phyloP scores from a whole-genome alignment of 139 green algal genomes.

The Prasinococcaceae sp. region DNA sequence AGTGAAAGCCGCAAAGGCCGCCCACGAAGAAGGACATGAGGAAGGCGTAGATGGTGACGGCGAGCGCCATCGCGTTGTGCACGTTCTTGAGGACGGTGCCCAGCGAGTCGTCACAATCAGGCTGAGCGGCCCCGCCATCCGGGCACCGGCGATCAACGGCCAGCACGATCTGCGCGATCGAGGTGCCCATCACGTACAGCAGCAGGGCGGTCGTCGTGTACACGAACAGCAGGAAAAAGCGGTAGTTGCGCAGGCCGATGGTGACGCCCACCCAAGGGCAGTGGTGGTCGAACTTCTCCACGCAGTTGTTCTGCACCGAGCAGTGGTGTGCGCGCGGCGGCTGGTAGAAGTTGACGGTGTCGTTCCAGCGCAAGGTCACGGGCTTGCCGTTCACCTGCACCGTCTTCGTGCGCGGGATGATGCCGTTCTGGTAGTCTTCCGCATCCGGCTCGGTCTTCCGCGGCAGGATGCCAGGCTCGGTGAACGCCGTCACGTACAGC shows the following conservation, averaged over 20 bases:
- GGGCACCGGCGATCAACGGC: too few species aligned
- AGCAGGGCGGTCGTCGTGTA: conserved; percentile 64
- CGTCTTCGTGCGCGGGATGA: conserved; percentile 22
- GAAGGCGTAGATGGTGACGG: conserved; percentile 37
- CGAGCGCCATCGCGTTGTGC: conserved; percentile 26
- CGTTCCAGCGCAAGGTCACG: conserved; percentile 56
- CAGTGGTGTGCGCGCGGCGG: conserved; percentile 88
- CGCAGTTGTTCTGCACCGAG: conserved; percentile 93
- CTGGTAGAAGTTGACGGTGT: conserved; percentile 79
- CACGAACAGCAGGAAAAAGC: conserved; percentile 89
- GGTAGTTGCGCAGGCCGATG: conserved; percentile 87
- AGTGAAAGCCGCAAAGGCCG: conserved; percentile 78
- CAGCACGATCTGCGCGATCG: too few species aligned
- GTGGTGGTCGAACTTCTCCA: conserved; percentile 96
- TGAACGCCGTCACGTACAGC: conserved; percentile 50
- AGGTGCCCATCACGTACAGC: conserved; percentile 59
- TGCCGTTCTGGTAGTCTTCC: conserved; percentile 34
- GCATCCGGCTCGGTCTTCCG: conserved; percentile 24
- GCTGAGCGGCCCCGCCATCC: too few species aligned
- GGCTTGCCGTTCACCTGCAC: conserved; percentile 44
- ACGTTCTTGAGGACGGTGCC: too few species aligned
- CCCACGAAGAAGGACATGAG: conserved; percentile 83
- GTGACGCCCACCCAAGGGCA: conserved; percentile 94
- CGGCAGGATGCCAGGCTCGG: conserved; percentile 82
- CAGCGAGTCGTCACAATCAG: too few species aligned